Base-by-base conservation (phyloP, 129 eudicot species). In the Gnaphalium uliginosum region DNA sequence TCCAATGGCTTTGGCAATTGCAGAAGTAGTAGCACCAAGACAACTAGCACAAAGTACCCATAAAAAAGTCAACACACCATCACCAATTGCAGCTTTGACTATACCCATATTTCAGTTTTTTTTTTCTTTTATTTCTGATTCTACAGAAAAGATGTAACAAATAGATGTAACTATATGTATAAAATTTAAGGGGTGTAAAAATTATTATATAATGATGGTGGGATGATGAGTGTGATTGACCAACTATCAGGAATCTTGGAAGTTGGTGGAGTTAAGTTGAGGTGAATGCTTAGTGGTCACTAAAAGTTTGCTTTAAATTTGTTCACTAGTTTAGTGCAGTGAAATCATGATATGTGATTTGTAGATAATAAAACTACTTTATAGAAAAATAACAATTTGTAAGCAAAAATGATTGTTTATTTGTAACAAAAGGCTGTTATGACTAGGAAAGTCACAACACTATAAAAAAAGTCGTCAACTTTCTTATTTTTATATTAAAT, bases 1-100 rank as follows among this genome's bases (percentile, higher is more conserved):
- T 0, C 88, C 91, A 35, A 80, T 22, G 13, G 85, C 76, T 5
- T 79, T 59, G 21, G 90, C 85, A 4, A 85, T 77, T 13, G 78
- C 46, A 27, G 87, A 76, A 29, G 96, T 87, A 41, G 71, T 60
- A 13, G 68, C 78, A 15, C 90, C 88, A 15, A 89, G 82, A 3
- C 88, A 39, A 0, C 92, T 81, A 50, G 78, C 85, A 56, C 81
- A 82, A 66, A 85, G 79, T 3, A 89, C 89, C 96, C 96, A 89
- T 76, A 83, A 43, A 74, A 85, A 85, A 1, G 90, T 81, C 74
- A 87, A 14, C 32, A 87, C 75, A 18, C 78, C 82, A 46, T 89
- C 92, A 0, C 76, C 87, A 1, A 85, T 41, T 15, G 88, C 96
- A 4, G 66, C 78, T 76, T 76, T 89, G 8, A 87, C 75, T 57